phyloP scores from a whole-genome alignment of 2,329 filamentous ascomycete species.

The Beauveria bassiana region DNA sequence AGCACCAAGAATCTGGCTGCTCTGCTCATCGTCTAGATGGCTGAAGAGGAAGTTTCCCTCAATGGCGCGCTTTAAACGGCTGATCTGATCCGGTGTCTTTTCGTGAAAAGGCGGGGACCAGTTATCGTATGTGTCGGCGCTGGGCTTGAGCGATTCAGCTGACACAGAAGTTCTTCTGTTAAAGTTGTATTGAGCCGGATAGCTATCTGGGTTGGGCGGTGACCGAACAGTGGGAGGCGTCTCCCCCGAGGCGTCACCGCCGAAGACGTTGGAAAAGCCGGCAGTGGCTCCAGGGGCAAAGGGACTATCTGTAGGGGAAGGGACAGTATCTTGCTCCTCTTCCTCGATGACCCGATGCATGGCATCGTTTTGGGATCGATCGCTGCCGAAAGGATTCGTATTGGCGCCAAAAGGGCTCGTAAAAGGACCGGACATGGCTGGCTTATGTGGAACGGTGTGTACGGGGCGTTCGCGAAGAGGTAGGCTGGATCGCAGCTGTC shows the following conservation, averaged over 20 bases:
- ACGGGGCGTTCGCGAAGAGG: neutral
- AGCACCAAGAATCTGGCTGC: constrained; percentile 76
- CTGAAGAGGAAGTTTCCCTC: constrained; percentile 88
- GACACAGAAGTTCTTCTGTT: constrained; percentile 91
- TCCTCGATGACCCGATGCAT: constrained; percentile 65
- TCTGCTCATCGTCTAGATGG: constrained; percentile 91
- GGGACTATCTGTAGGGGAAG: constrained; percentile 61
- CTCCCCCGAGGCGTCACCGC: constrained; percentile 41
- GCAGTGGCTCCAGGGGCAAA: constrained; percentile 39
- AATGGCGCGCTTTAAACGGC: constrained; percentile 73
- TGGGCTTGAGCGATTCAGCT: constrained; percentile 90
- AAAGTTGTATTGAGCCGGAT: constrained; percentile 91
- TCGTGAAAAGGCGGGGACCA: constrained; percentile 82
- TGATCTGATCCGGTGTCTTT: constrained; percentile 75
- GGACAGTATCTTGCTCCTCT: constrained; percentile 69
- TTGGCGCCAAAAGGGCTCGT: constrained; percentile 62
- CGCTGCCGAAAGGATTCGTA: constrained; percentile 64
- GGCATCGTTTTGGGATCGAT: constrained; percentile 29
- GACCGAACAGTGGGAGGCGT: constrained; percentile 38
- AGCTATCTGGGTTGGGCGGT: constrained; percentile 55
- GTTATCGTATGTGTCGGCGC: constrained; percentile 72
- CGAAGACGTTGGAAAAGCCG: constrained; percentile 45
- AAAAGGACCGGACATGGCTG: constrained; percentile 65
- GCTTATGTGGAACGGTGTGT: neutral
- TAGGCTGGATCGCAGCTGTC: neutral